Evolutionary conservation across 2,329 filamentous ascomycete species (phyloP).

Genomic region (Tolypocladium nubicola): DNA sequence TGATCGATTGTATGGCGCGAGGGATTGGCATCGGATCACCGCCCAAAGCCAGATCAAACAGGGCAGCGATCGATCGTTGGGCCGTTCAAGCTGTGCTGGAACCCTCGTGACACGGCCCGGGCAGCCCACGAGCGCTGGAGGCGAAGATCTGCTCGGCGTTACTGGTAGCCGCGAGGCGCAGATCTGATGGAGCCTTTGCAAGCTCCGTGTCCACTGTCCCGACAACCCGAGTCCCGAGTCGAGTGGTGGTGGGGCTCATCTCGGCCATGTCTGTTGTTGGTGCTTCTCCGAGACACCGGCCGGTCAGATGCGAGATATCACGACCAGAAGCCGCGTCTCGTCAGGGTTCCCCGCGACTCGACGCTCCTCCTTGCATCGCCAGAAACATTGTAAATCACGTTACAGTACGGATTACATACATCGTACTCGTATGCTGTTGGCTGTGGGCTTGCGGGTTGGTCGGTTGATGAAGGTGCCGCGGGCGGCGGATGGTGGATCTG

Average conservation of each 20-base stretch:
- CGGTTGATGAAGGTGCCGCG: background rate
- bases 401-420: background rate
- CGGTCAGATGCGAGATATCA: background rate
- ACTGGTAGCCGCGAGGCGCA: background rate
- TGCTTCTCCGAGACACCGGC: background rate
- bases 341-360: background rate
- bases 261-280: background rate
- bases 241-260: background rate
- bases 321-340: background rate
- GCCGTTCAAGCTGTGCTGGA: background rate
- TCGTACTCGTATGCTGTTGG: too few species aligned
- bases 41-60: background rate
- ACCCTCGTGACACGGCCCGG: background rate
- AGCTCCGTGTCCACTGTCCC: background rate
- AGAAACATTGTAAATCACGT: background rate
- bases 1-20: background rate
- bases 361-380: background rate
- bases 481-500: background rate
- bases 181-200: background rate
- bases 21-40: background rate
- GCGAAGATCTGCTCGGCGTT: background rate
- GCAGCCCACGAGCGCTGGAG: background rate
- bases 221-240: background rate
- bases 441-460: background rate
- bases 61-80: background rate